Percentiles rank a stretch among this genome's conserved stretches.
These are phyloP conservation scores for Vitis labrusca DNA, from an alignment of 164 flowering plant species.

Conservation along the genomic window DNA sequence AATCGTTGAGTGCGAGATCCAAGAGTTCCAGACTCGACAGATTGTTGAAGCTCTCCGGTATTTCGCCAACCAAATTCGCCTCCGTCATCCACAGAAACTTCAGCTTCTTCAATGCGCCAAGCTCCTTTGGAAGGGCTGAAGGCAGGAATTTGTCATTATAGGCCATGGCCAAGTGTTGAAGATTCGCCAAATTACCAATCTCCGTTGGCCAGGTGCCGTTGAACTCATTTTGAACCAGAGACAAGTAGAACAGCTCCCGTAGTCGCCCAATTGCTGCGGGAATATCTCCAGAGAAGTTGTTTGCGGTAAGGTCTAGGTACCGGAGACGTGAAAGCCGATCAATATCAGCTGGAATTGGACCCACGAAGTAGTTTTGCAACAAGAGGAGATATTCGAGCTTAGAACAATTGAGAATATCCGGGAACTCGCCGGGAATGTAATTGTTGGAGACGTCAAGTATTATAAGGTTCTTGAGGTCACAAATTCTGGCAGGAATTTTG, in stretches of 20 bases:
- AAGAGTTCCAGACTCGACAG: neutral
- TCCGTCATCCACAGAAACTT: neutral
- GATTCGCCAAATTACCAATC: neutral
- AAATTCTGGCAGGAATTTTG: neutral
- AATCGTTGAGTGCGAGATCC: neutral
- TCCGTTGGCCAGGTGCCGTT: neutral
- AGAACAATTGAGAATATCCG: too few relatives aligned
- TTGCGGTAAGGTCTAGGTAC: neutral
- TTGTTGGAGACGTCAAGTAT: neutral
- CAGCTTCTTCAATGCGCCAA: neutral
- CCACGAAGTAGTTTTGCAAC: neutral
- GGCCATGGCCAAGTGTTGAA: neutral
- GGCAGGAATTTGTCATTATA: neutral
- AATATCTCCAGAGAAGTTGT: too few relatives aligned
- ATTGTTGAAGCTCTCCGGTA: neutral
- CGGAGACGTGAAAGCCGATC: neutral
- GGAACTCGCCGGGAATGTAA: too few relatives aligned
- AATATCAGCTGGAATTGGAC: neutral
- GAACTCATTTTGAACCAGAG: too few relatives aligned
- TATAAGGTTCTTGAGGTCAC: neutral
- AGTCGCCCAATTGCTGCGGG: too few relatives aligned
- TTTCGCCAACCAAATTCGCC: neutral
- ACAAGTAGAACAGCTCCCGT: too few relatives aligned
- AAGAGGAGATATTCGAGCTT: neutral
- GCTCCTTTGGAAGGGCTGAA: neutral